A percentile compares a stretch with the other conserved stretches of the same genome.
These are phyloP conservation scores for Scytalidium sp. DNA, from an alignment of 2,329 filamentous ascomycete species.

Conservation along the genomic window DNA sequence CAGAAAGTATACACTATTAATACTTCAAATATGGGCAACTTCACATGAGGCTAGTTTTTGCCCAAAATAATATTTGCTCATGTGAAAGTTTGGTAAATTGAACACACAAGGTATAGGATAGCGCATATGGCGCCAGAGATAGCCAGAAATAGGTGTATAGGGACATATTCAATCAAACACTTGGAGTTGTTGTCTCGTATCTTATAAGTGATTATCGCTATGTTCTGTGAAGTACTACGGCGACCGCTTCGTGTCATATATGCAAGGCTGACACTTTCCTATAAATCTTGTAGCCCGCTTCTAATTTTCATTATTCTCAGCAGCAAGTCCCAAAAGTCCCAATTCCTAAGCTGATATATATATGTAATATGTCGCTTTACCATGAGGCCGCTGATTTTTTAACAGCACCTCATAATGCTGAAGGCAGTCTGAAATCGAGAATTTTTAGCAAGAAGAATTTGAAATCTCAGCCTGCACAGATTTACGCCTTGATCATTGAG, in stretches of 20 bases:
- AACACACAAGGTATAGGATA: too few relatives aligned
- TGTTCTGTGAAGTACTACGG: neutral
- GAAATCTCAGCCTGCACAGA: constrained; percentile 75
- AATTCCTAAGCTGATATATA: neutral
- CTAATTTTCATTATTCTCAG: neutral
- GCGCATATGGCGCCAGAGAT: too few relatives aligned
- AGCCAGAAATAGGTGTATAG: too few relatives aligned
- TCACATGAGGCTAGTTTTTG: too few relatives aligned
- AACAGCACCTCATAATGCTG: constrained; percentile 55
- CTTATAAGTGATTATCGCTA: too few relatives aligned
- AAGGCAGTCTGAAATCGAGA: constrained; percentile 84
- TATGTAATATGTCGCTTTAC: constrained; percentile 85
- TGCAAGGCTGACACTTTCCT: neutral
- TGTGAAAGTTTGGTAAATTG: too few relatives aligned
- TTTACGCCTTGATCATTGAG: constrained; percentile 86
- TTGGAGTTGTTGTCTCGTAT: too few relatives aligned
- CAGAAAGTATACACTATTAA: too few relatives aligned
- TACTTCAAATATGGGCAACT: too few relatives aligned
- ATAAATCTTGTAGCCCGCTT: too few relatives aligned
- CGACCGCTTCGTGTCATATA: neutral
- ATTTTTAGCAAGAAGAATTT: constrained; percentile 73
- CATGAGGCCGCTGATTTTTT: constrained; percentile 83
- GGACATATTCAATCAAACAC: too few relatives aligned
- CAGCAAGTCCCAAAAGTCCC: neutral
- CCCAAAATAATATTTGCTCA: too few relatives aligned